phyloP scores from a whole-genome alignment of 1,139 yeast genomes.

The Yamadazyma trypodendri region DNA sequence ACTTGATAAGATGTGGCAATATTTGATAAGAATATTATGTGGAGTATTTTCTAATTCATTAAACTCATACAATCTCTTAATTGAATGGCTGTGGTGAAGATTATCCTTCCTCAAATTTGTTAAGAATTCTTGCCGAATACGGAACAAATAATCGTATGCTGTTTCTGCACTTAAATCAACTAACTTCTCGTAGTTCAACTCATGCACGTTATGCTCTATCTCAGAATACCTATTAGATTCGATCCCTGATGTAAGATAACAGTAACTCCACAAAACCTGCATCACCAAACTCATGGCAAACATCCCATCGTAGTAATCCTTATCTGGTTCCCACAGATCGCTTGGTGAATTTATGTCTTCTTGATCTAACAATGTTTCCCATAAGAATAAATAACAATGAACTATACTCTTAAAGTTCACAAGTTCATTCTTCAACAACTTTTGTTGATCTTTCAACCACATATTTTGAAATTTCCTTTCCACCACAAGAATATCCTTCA shows the following conservation, averaged over 20 bases:
- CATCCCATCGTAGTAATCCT: constrained; percentile 40
- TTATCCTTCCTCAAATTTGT: constrained; percentile 21
- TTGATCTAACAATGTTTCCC: constrained; percentile 55
- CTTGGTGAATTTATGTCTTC: constrained; percentile 31
- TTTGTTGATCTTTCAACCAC: constrained; percentile 36
- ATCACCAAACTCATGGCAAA: constrained; percentile 48
- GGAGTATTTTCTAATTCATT: constrained; percentile 16
- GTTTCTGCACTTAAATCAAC: constrained; percentile 24
- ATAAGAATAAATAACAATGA: constrained; percentile 60
- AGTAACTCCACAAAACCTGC: constrained; percentile 50
- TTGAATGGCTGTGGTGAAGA: constrained; percentile 16
- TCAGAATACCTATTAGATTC: constrained; percentile 35
- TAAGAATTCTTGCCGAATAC: constrained; percentile 33
- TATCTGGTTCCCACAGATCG: constrained; percentile 21
- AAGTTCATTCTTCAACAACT: constrained; percentile 26
- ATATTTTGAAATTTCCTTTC: constrained; percentile 48
- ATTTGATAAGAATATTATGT: constrained; percentile 37
- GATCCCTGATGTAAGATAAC: constrained; percentile 39
- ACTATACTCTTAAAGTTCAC: constrained; percentile 48
- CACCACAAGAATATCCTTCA: constrained; percentile 52
- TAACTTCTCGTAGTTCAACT: constrained; percentile 21
- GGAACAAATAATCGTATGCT: constrained; percentile 37
- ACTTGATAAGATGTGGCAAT: constrained; percentile 41
- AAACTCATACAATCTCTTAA: constrained; percentile 14
- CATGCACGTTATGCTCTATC: constrained; percentile 13